Percentiles rank a stretch among this genome's conserved stretches.
These are phyloP conservation scores for Ammopiptanthus mongolicus DNA, from an alignment of 306 rosid genomes.

Conservation along the genomic window DNA sequence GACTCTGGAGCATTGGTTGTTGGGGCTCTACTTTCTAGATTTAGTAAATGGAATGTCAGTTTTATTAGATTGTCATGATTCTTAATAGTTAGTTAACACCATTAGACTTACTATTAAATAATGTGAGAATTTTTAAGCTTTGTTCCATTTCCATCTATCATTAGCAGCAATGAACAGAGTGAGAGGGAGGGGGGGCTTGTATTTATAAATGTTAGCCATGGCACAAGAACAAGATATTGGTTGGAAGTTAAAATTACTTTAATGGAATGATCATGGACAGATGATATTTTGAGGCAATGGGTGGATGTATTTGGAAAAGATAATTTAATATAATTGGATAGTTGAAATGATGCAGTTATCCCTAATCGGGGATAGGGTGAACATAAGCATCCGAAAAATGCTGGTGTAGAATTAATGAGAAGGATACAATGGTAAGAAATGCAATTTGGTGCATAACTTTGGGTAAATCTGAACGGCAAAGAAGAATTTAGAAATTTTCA, in stretches of 20 bases:
- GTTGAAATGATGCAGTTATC: neutral
- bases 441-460: neutral
- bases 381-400: neutral
- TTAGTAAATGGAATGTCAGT: neutral
- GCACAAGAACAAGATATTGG: neutral
- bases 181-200: neutral
- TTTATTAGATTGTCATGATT: neutral
- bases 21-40: neutral
- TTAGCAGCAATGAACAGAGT: neutral
- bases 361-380: neutral
- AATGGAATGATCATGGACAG: neutral
- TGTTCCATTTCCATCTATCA: neutral
- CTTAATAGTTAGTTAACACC: neutral
- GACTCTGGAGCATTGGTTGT: neutral
- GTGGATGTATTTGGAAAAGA: neutral
- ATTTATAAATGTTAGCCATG: neutral
- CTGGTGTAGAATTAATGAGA: neutral
- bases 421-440: neutral
- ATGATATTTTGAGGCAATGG: neutral
- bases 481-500: neutral
- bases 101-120: neutral
- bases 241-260: neutral
- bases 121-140: neutral
- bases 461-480: neutral
- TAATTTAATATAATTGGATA: neutral